Percentiles rank a stretch among this genome's conserved stretches.
Conservation (phyloP, 2,329 filamentous ascomycete genomes). For the Aciculosporium take region DNA sequence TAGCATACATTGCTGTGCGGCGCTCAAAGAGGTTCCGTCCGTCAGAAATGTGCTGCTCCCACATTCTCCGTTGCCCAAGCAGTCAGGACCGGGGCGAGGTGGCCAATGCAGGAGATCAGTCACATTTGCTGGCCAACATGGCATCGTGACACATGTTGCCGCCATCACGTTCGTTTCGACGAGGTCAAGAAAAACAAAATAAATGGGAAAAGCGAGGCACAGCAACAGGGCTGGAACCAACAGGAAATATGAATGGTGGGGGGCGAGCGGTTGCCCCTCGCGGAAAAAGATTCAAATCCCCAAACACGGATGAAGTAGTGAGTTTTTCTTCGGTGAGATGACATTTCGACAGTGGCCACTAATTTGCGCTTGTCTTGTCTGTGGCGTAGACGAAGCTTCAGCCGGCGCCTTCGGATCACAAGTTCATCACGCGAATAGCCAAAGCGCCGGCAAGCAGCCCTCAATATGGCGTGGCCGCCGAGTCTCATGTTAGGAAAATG, state of each 20-base stretch:
- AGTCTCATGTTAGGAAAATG: neutral
- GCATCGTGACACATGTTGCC: neutral
- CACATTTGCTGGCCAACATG: neutral
- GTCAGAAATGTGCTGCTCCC: neutral
- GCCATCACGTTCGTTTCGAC: neutral
- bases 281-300: neutral
- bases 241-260: neutral
- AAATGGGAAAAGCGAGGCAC: neutral
- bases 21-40: neutral
- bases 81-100: neutral
- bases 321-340: neutral
- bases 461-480: neutral
- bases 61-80: neutral
- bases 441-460: neutral
- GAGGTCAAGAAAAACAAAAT: neutral
- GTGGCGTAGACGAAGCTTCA: neutral
- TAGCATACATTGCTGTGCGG: neutral
- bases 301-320: neutral
- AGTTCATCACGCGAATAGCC: neutral
- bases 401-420: neutral
- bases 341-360: neutral
- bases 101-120: slow-evolving; percentile 3
- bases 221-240: neutral
- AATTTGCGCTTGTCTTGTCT: neutral
- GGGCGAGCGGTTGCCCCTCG: neutral